Percentiles rank a stretch among this genome's conserved stretches.
These are phyloP conservation scores for Lojkania enalia DNA, from an alignment of 2,329 filamentous ascomycete species.

Conservation along the genomic window DNA sequence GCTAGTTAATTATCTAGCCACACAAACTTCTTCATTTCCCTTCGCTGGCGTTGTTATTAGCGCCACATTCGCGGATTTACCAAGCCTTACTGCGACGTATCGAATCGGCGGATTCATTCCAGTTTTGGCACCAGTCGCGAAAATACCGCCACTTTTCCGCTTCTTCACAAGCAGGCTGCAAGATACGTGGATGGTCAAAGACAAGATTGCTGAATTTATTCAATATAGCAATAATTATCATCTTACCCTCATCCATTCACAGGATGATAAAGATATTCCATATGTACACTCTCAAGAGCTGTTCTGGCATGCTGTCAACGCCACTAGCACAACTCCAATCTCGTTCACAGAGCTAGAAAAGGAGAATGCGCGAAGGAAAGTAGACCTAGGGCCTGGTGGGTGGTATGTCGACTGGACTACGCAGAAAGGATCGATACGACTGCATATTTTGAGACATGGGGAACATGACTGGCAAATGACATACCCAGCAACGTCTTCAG, in stretches of 20 bases:
- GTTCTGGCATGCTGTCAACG: slow-evolving; percentile 61
- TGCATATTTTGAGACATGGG: slow-evolving; percentile 60
- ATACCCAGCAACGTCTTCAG: slow-evolving; percentile 58
- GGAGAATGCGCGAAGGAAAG: slow-evolving; percentile 47
- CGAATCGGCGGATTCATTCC: slow-evolving; percentile 59
- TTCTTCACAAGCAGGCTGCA: slow-evolving; percentile 54
- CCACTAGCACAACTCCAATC: slow-evolving; percentile 44
- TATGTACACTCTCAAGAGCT: slow-evolving; percentile 55
- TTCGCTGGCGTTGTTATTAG: slow-evolving; percentile 61
- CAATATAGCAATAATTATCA: slow-evolving; percentile 44
- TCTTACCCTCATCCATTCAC: slow-evolving; percentile 55
- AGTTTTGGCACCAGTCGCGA: slow-evolving; percentile 56
- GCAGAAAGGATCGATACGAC: slow-evolving; percentile 53
- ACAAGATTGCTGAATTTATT: slow-evolving; percentile 53
- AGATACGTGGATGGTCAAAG: slow-evolving; percentile 57
- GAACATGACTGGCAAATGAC: slow-evolving; percentile 63
- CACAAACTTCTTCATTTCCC: slow-evolving; percentile 47
- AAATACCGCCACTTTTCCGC: slow-evolving; percentile 46
- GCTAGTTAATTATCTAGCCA: slow-evolving; percentile 50
- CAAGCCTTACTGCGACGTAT: slow-evolving; percentile 60
- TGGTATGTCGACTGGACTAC: slow-evolving; percentile 55
- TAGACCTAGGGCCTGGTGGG: slow-evolving; percentile 53
- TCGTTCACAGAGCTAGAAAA: slow-evolving; percentile 52
- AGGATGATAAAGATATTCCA: slow-evolving; percentile 58
- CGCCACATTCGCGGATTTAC: slow-evolving; percentile 61